Percentiles rank a stretch among this genome's conserved stretches.
phyloP scores from a whole-genome alignment of 805 yeast species.

The Saturnispora diversa region DNA sequence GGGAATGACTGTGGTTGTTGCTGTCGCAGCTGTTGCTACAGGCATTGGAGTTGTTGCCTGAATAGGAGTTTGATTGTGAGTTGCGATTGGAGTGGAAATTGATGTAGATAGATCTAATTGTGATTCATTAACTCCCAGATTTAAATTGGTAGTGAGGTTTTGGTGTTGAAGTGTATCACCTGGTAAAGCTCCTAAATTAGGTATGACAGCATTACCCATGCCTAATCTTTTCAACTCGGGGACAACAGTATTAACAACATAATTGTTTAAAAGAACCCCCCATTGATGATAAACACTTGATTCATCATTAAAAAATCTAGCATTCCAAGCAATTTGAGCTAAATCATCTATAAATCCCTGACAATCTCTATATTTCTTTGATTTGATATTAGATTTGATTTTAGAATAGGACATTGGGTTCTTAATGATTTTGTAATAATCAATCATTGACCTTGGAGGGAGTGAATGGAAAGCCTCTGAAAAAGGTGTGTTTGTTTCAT shows the following conservation, averaged over 20 bases:
- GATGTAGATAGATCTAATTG: no score
- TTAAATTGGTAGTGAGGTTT: no score
- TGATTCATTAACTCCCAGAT: no score
- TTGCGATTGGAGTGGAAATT: no score
- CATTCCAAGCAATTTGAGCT: slow-evolving; percentile 85
- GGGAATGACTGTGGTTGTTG: neutral
- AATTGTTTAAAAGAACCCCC: slow-evolving; percentile 53
- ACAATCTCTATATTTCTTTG: slow-evolving; percentile 46
- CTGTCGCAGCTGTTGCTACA: neutral
- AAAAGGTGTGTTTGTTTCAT: slow-evolving; percentile 25
- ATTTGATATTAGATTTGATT: slow-evolving; percentile 52
- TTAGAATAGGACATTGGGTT: slow-evolving; percentile 78
- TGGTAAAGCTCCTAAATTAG: slow-evolving; percentile 65
- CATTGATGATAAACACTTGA: slow-evolving; percentile 59
- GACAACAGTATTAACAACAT: slow-evolving; percentile 38
- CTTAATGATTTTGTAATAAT: slow-evolving; percentile 70
- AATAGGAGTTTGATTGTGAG: no score
- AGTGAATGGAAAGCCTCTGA: slow-evolving; percentile 50
- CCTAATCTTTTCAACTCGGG: slow-evolving; percentile 37
- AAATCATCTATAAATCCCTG: slow-evolving; percentile 69
- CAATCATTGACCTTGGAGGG: slow-evolving; percentile 66
- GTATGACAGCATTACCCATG: slow-evolving; percentile 38
- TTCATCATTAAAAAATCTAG: slow-evolving; percentile 71
- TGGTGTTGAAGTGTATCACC: no score
- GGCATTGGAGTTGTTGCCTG: neutral